Evolutionary conservation across 2,329 filamentous ascomycete species (phyloP).

Genomic region (Alternaria sp.): DNA sequence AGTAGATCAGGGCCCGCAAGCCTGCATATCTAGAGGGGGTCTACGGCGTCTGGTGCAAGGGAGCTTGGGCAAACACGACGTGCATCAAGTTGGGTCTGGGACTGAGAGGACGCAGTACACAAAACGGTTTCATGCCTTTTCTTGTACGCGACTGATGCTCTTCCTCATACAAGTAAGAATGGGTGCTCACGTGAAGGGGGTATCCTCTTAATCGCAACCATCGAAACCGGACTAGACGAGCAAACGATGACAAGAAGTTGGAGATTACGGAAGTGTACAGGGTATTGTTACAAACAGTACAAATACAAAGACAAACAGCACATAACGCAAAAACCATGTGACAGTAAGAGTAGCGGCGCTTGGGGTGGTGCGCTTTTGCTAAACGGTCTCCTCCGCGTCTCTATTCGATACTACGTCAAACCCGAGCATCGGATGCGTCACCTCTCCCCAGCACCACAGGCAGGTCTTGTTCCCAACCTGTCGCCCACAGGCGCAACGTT

Average conservation of each 20-base stretch:
- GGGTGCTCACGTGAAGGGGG: background rate
- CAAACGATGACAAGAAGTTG: background rate
- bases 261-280: background rate
- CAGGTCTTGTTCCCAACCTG: slow-evolving; percentile 11
- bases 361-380: background rate
- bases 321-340: background rate
- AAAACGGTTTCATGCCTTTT: background rate
- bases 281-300: background rate
- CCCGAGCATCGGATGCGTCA: slow-evolving; percentile 1
- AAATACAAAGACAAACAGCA: background rate
- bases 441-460: slow-evolving; percentile 24
- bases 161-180: background rate
- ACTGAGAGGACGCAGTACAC: background rate
- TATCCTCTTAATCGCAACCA: background rate
- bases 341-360: background rate
- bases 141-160: no score
- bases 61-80: background rate
- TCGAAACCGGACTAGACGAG: background rate
- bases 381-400: background rate
- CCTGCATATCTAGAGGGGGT: background rate
- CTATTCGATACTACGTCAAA: background rate
- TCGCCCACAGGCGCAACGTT: slow-evolving; percentile 15
- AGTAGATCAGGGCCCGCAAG: background rate
- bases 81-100: background rate
- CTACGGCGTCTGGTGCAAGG: background rate